These are phyloP conservation scores for Chrysosporium queenslandicum DNA, from an alignment of 2,329 filamentous ascomycete genomes.

Conservation along the genomic window DNA sequence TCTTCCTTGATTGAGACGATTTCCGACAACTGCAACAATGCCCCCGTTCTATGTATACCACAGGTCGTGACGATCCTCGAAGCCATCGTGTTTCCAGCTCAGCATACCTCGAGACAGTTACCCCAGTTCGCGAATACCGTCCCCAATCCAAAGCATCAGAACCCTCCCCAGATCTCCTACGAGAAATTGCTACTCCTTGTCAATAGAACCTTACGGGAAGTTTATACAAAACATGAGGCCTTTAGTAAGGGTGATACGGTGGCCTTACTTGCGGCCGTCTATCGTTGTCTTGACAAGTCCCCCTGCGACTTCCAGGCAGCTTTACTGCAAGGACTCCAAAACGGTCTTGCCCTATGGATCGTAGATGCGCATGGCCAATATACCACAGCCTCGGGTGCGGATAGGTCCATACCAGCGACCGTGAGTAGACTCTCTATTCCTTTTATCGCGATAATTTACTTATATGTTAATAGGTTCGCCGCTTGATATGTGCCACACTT, in stretches of 20 bases:
- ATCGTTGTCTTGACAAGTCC: constrained; percentile 44
- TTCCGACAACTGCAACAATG: constrained; percentile 41
- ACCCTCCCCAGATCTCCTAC: neutral
- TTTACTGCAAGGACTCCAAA: constrained; percentile 51
- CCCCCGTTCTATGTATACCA: neutral
- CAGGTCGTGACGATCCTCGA: constrained; percentile 3
- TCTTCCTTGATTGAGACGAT: constrained; percentile 62
- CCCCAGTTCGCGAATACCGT: neutral
- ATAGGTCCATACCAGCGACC: constrained; percentile 27
- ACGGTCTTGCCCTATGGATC: constrained; percentile 28
- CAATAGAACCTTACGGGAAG: constrained; percentile 42
- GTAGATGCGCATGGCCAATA: constrained; percentile 26
- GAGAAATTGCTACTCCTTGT: constrained; percentile 23
- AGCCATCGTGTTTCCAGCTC: constrained; percentile 7
- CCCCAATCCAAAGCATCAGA: neutral
- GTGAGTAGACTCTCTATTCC: constrained; percentile 23
- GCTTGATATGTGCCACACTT: constrained; percentile 25
- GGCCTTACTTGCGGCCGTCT: constrained; percentile 46
- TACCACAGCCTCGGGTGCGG: constrained; percentile 21
- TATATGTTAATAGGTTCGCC: constrained; percentile 23
- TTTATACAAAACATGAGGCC: constrained; percentile 44
- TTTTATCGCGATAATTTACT: neutral
- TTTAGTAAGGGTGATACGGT: constrained; percentile 34
- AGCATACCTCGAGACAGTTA: neutral
- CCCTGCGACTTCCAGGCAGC: constrained; percentile 44